Evolutionary conservation across 805 yeast genomes (phyloP).

Genomic region (Nakazawaea wickerhamii): DNA sequence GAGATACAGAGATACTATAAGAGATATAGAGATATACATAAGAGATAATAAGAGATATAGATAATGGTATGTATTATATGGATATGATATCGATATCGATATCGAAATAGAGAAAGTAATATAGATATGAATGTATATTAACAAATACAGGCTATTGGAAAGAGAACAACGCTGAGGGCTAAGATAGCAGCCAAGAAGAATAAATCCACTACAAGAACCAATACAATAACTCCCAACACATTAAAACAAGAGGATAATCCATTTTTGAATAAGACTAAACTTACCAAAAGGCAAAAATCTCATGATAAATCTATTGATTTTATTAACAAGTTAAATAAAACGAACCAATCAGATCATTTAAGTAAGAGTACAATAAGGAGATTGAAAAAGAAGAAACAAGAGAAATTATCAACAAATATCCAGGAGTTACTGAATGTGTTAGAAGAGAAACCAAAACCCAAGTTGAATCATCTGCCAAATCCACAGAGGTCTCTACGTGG

Average conservation of each 20-base stretch:
- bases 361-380: conserved; percentile 63
- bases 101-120: too few species aligned
- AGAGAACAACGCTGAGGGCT: conserved; percentile 40
- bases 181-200: conserved; percentile 31
- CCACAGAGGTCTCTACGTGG: conserved; percentile 32
- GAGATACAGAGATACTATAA: too few species aligned
- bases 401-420: conserved; percentile 63
- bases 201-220: conserved; percentile 17
- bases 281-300: conserved; percentile 49
- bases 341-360: conserved; percentile 36
- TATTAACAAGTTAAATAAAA: conserved; percentile 31
- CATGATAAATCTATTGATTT: conserved; percentile 32
- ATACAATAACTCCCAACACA: background rate
- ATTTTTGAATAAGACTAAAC: conserved; percentile 46
- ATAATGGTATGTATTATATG: background rate
- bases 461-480: conserved; percentile 30
- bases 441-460: conserved; percentile 29
- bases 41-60: background rate
- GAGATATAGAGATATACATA: background rate
- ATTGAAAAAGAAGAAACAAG: conserved; percentile 56
- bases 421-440: conserved; percentile 54
- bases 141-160: conserved; percentile 34
- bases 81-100: too few species aligned
- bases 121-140: background rate
- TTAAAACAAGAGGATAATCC: conserved; percentile 33